Percentiles rank a stretch among this genome's conserved stretches.
These are phyloP conservation scores for Metarhizium brunneum DNA, from an alignment of 2,329 filamentous ascomycete species.

Conservation along the genomic window DNA sequence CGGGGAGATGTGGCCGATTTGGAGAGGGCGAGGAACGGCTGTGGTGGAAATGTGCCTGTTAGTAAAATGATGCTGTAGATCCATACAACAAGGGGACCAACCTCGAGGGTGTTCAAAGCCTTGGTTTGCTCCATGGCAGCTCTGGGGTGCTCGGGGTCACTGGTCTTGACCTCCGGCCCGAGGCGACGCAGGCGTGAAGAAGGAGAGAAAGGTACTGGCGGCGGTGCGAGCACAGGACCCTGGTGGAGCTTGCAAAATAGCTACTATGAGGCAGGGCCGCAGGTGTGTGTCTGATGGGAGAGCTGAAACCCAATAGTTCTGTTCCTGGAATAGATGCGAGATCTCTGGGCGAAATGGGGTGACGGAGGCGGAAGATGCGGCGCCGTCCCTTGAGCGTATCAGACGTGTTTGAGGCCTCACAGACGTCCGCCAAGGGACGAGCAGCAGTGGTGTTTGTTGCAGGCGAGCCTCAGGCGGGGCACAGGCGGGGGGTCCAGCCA, in stretches of 20 bases:
- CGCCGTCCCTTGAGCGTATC: slow-evolving; percentile 1
- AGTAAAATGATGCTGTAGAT: neutral
- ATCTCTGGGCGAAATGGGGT: neutral
- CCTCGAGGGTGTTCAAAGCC: slow-evolving; percentile 55
- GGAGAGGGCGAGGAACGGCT: slow-evolving; percentile 86
- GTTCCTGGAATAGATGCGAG: neutral
- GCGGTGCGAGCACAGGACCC: neutral
- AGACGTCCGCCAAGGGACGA: neutral
- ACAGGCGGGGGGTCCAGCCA: no score
- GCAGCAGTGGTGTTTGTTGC: neutral
- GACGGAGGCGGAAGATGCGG: neutral
- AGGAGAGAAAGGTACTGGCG: neutral
- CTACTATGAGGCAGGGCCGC: no score
- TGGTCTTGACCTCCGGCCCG: slow-evolving; percentile 6
- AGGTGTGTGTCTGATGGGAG: no score
- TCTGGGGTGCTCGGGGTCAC: neutral
- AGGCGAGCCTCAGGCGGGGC: neutral
- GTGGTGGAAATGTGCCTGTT: slow-evolving; percentile 9
- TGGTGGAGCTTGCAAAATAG: neutral
- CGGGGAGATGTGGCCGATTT: slow-evolving; percentile 78
- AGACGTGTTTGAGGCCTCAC: slow-evolving; percentile 5
- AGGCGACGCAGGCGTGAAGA: neutral
- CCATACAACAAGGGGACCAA: slow-evolving; percentile 17
- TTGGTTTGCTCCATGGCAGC: slow-evolving; percentile 63
- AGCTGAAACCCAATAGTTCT: no score